These are phyloP conservation scores for Hypoxylon sp. DNA, from an alignment of 2,329 filamentous ascomycete species.

Conservation along the genomic window DNA sequence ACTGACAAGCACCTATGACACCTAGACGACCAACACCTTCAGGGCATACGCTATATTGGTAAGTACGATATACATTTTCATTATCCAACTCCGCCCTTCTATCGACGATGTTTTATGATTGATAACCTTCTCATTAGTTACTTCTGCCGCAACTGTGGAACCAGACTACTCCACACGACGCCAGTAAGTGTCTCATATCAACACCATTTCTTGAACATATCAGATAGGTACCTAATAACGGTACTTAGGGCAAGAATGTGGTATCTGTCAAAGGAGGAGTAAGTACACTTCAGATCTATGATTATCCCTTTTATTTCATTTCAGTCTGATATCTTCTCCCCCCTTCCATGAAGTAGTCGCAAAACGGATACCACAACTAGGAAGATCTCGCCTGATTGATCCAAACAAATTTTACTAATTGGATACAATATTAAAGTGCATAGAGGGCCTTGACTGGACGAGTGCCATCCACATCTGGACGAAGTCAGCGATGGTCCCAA, in stretches of 20 bases:
- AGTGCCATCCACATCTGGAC: constrained; percentile 78
- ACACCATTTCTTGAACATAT: not conserved
- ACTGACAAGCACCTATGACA: constrained; percentile 35
- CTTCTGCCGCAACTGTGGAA: constrained; percentile 77
- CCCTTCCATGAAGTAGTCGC: too few species aligned
- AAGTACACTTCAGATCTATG: constrained; percentile 14
- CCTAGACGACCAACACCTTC: constrained; percentile 69
- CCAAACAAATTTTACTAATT: constrained; percentile 13
- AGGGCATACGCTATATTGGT: constrained; percentile 73
- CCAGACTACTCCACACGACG: constrained; percentile 73
- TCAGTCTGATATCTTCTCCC: too few species aligned
- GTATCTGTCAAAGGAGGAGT: constrained; percentile 76
- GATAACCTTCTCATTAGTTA: constrained; percentile 60
- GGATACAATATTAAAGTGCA: constrained; percentile 57
- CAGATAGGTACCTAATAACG: constrained; percentile 5
- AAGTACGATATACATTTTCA: constrained; percentile 40
- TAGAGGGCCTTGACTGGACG: constrained; percentile 74
- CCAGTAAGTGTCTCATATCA: constrained; percentile 60
- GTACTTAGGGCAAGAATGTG: constrained; percentile 67
- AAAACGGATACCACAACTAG: not conserved
- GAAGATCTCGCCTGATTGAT: too few species aligned
- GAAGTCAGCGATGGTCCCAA: constrained; percentile 76
- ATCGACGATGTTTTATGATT: not conserved
- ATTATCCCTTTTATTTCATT: not conserved
- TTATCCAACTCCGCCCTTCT: not conserved